A percentile compares a stretch with the other conserved stretches of the same genome.
Evolutionary conservation across 73 alveolate species (phyloP).

Genomic region (Tetrahymena elliotti): DNA sequence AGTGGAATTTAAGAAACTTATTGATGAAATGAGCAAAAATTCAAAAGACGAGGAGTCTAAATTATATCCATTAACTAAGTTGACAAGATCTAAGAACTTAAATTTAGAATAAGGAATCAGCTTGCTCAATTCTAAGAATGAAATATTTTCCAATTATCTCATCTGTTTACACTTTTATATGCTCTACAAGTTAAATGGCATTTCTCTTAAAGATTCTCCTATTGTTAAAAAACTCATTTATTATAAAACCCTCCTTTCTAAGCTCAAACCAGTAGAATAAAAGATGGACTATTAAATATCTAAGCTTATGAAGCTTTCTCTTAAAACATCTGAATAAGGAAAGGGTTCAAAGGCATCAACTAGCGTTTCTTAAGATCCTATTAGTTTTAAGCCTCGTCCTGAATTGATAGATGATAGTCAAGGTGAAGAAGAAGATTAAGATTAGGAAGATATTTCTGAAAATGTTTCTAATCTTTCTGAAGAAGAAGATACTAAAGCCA

Average conservation of each 20-base stretch:
- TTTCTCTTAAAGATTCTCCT: neutral
- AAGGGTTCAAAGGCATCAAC: neutral
- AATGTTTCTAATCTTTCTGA: neutral
- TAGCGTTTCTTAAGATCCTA: neutral
- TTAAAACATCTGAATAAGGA: neutral
- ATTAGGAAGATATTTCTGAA: neutral
- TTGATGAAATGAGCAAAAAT: neutral
- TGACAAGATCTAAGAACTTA: neutral
- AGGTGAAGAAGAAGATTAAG: neutral
- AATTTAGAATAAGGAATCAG: neutral
- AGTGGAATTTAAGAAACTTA: neutral
- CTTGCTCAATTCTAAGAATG: neutral
- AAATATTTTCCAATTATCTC: neutral
- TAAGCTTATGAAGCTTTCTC: neutral
- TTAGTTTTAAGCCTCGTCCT: neutral
- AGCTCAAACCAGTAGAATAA: neutral
- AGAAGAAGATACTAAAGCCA: neutral
- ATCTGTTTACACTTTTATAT: neutral
- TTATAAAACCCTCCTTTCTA: neutral
- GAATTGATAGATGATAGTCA: neutral
- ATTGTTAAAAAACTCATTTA: neutral
- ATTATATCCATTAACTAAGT: neutral
- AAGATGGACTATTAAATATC: neutral
- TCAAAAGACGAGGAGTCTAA: neutral
- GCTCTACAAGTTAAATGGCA: neutral